Evolutionary conservation across 768 basidiomycete species (phyloP).

Genomic region (Rhodotorula kratochvilovae): DNA sequence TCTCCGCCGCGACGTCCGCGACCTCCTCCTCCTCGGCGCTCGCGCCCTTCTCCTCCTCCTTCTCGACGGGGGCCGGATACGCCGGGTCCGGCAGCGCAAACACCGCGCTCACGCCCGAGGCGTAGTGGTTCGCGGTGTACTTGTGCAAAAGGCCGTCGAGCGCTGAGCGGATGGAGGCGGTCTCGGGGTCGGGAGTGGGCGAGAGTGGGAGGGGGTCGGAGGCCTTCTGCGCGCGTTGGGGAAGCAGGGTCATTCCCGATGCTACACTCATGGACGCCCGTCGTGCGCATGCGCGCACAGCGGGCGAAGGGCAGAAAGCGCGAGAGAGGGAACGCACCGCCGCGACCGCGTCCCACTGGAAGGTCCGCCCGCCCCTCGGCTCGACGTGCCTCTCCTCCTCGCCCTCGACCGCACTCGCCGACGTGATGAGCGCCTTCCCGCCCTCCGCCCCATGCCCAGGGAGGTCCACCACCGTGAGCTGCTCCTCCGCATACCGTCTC

Average conservation of each 20-base stretch:
- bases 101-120: slow-evolving; percentile 69
- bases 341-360: slow-evolving; percentile 73
- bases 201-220: slow-evolving; percentile 59
- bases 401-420: not conserved
- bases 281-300: not conserved
- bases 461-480: slow-evolving; percentile 83
- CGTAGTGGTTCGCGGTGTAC: slow-evolving; percentile 77
- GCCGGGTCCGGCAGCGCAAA: slow-evolving; percentile 52
- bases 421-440: slow-evolving; percentile 15
- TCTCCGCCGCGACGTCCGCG: slow-evolving; percentile 25
- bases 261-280: no score
- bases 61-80: not conserved
- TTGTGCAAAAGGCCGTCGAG: slow-evolving; percentile 63
- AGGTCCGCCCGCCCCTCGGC: slow-evolving; percentile 70
- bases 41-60: not conserved
- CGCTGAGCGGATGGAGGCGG: slow-evolving; percentile 55
- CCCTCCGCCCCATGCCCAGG: slow-evolving; percentile 51
- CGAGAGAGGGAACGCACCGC: slow-evolving; percentile 17
- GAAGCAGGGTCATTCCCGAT: not conserved
- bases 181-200: slow-evolving; percentile 52
- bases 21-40: slow-evolving; percentile 2
- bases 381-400: slow-evolving; percentile 63
- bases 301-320: not conserved
- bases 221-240: slow-evolving; percentile 7
- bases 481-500: slow-evolving; percentile 76